Conservation (phyloP, 257 asterid species). For the Solanum pimpinellifolium region DNA sequence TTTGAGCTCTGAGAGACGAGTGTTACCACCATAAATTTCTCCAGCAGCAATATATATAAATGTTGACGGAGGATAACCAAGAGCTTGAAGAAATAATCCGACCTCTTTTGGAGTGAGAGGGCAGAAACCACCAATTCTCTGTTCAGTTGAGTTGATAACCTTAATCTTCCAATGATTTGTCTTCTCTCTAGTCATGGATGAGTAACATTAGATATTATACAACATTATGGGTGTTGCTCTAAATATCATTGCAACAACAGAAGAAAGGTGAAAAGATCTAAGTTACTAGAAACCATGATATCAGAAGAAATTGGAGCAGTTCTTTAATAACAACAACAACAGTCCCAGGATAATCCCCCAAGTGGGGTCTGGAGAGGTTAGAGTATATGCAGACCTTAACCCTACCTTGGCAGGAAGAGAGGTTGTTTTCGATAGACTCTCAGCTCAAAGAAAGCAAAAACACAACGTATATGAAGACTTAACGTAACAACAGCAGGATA, state of each 20-base stretch:
- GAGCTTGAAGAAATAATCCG: conserved; percentile 79
- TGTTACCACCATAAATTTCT: conserved; percentile 75
- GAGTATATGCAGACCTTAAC: neutral
- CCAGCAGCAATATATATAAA: conserved; percentile 91
- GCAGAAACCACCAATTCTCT: conserved; percentile 77
- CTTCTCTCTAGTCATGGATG: conserved; percentile 40
- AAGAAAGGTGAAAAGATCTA: neutral
- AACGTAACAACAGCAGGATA: neutral
- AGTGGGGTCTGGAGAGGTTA: neutral
- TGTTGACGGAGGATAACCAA: conserved; percentile 72
- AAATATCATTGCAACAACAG: neutral
- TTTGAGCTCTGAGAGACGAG: conserved; percentile 70
- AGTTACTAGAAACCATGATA: neutral
- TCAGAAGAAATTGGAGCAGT: neutral
- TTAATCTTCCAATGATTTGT: conserved; percentile 91
- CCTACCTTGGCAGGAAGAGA: neutral
- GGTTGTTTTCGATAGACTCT: neutral
- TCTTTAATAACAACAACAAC: neutral
- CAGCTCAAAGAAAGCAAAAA: neutral
- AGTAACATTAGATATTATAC: neutral
- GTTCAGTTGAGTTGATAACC: conserved; percentile 73
- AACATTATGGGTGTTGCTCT: neutral
- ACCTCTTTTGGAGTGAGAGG: conserved; percentile 97
- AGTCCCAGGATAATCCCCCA: neutral
- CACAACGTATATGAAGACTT: neutral